phyloP scores from a whole-genome alignment of 768 basidiomycete species.

The Suillus tomentosus region DNA sequence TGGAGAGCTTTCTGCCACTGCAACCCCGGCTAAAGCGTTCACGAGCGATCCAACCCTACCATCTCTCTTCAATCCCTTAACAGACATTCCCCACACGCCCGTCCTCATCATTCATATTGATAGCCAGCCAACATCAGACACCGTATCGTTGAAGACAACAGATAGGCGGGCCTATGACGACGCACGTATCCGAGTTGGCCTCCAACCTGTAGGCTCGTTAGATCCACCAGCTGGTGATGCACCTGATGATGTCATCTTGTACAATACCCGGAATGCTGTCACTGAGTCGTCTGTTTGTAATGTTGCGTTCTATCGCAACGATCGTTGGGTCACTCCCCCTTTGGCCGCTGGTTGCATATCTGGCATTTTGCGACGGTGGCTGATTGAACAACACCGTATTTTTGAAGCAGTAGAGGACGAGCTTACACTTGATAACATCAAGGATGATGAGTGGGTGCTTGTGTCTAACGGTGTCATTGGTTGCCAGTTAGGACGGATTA shows the following conservation, averaged over 20 bases:
- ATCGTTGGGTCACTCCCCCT: slow-evolving; percentile 67
- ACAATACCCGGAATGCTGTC: slow-evolving; percentile 49
- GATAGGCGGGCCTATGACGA: slow-evolving; percentile 56
- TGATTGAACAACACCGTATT: slow-evolving; percentile 61
- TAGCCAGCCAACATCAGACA: slow-evolving; percentile 50
- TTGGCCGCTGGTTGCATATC: slow-evolving; percentile 65
- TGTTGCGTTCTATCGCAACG: slow-evolving; percentile 60
- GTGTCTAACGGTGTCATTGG: slow-evolving; percentile 75
- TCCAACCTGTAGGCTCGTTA: slow-evolving; percentile 35
- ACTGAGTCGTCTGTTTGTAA: slow-evolving; percentile 76
- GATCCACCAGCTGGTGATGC: slow-evolving; percentile 16
- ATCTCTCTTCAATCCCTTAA: slow-evolving; percentile 38
- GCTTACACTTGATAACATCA: slow-evolving; percentile 45
- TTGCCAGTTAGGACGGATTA: slow-evolving; percentile 54
- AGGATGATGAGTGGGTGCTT: slow-evolving; percentile 63
- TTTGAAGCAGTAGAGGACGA: slow-evolving; percentile 47
- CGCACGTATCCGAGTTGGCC: slow-evolving; percentile 58
- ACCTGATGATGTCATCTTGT: slow-evolving; percentile 62
- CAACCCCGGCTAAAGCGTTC: slow-evolving; percentile 35
- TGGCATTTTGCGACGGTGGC: slow-evolving; percentile 69
- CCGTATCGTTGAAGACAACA: slow-evolving; percentile 70
- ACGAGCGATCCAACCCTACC: slow-evolving; percentile 41
- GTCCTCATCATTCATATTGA: slow-evolving; percentile 57
- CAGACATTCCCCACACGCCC: slow-evolving; percentile 40
- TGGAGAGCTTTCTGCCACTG: slow-evolving; percentile 39